Base-by-base conservation (phyloP, 1,139 yeast species). In the Pichia sp. region DNA sequence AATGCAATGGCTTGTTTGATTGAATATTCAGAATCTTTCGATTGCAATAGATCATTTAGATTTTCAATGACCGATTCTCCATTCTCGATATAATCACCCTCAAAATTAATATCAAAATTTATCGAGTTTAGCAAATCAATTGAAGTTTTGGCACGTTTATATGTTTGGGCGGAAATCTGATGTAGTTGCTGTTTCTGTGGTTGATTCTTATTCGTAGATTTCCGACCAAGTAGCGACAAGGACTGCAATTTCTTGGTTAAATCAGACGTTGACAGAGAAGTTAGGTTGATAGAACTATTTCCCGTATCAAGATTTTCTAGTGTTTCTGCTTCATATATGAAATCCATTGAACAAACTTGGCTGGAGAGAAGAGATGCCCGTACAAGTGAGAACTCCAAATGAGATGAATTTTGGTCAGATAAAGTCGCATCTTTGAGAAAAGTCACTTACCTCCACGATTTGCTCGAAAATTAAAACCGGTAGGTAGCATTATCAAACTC, bases 1-100 rank as follows among this genome's bases (percentile, higher is more conserved):
- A 71, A 55, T 4, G 62, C 55, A 45, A 82, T 65, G 2, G 83
- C 64, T 44, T 75, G 74, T 55, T 77, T 60, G 39, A 75, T 60
- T 16, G 72, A 60, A 9, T 69, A 56, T 53, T 81, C 85, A 44
- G 73, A 62, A 40, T 44, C 46, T 26, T 49, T 40, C 11, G 39
- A 37, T 37, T 50, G 51, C n/a, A 48, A 41, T 10, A 50, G 39
- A 59, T 62, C 27, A 71, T 68, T 41, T 47, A 58, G 52, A 74
- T 77, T 49, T 77, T 60, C 2, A 79, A 77, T 33, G 75, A 68
- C 1, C 78, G 37, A 11, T 27, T 44, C 39, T 9, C 48, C 43
- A 38, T 69, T 36, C 79, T 62, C 51, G 27, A 40, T 51, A 26
- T 53, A 37, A 35, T 49, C 53, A 3, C 35, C 39, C 10, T 36